Evolutionary conservation across 202 grass and related monocot species (phyloP), one percentile per base, ranked within the genome.

Genomic region (Carex arenaria): DNA sequence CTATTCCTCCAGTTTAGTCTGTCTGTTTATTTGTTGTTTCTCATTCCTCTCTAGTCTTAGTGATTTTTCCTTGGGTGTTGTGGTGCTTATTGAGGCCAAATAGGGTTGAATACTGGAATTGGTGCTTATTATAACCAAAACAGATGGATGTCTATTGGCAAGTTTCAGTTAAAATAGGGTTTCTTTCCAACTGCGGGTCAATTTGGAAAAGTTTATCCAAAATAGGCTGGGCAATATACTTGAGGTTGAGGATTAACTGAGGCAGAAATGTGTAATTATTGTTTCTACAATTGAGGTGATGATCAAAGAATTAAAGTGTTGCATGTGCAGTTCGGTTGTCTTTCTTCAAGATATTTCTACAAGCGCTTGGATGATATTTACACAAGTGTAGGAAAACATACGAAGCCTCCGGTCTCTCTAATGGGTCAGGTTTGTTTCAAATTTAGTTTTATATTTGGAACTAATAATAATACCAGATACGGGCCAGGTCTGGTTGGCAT

Each of bases 321-420:
- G 17, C 19, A 74, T 36, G 28, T 57, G 67, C 86, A 98, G 95
- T 95, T 95, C 38, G 93, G 95, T 49, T 98, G 93, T 87, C 78
- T 95, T 38, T 98, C 95, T 18, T 90, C 93, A 12, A 91, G 95
- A 80, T 93, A 98, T 56, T 98, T 98, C 78, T 98, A 93, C 79
- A 88, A 93, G 23, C 87, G 89, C 78, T 78, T 98, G 74, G 84
- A 98, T 60, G 84, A 82, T 86, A 66, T 92, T 55, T 93, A 95
- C 81, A 84, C 31, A 61, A 93, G 80, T 43, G 61, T 72, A 19
- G 86, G 60, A 84, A 93, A 80, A 31, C 87, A 98, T 83, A 95
- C 95, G 61, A 86, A 89, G n/a, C 95, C 95, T 89, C 96, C 89
- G 38, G 88, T 98, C 90, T 98, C 93, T 55, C 88, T 98, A 64